phyloP scores from a whole-genome alignment of 768 basidiomycete species.

The Russula compacta region DNA sequence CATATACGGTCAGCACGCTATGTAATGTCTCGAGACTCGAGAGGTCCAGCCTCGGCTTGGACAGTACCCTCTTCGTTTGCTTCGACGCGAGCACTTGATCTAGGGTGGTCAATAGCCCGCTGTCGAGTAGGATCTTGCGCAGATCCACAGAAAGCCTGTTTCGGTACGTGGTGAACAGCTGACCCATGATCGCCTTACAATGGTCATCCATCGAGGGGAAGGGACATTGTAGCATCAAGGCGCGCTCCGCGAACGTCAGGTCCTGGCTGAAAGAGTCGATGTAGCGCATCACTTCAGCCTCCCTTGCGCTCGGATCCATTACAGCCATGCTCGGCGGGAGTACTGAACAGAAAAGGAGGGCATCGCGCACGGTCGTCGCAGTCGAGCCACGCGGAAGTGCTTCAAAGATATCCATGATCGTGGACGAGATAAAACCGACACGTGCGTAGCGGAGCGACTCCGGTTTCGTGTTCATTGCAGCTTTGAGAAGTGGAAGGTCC shows the following conservation, averaged over 20 bases:
- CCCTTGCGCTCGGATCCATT: constrained; percentile 19
- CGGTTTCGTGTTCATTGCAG: constrained; percentile 45
- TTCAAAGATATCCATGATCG: constrained; percentile 26
- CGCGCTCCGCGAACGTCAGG: constrained; percentile 37
- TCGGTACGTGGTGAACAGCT: constrained; percentile 38
- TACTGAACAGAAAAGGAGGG: constrained; percentile 39
- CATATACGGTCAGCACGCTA: constrained; percentile 64
- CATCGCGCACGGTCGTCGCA: constrained; percentile 38
- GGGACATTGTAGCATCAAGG: constrained; percentile 43
- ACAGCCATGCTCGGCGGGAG: constrained; percentile 39
- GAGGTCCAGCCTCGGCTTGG: constrained; percentile 15
- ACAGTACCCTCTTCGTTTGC: constrained; percentile 15
- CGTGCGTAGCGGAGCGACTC: constrained; percentile 45
- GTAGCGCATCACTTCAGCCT: constrained; percentile 31
- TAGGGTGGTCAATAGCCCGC: constrained; percentile 35
- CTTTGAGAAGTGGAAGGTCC: constrained; percentile 53
- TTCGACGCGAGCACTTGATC: constrained; percentile 33
- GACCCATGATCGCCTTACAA: constrained; percentile 28
- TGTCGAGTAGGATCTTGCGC: constrained; percentile 27
- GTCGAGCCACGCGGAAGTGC: constrained; percentile 38
- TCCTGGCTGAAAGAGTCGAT: constrained; percentile 34
- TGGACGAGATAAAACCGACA: constrained; percentile 28
- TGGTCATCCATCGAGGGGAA: constrained; percentile 41
- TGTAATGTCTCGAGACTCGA: constrained; percentile 61
- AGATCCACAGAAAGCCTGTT: constrained; percentile 36